These are phyloP conservation scores for Pyricularia sp. DNA, from an alignment of 2,329 filamentous ascomycete genomes.

Conservation along the genomic window DNA sequence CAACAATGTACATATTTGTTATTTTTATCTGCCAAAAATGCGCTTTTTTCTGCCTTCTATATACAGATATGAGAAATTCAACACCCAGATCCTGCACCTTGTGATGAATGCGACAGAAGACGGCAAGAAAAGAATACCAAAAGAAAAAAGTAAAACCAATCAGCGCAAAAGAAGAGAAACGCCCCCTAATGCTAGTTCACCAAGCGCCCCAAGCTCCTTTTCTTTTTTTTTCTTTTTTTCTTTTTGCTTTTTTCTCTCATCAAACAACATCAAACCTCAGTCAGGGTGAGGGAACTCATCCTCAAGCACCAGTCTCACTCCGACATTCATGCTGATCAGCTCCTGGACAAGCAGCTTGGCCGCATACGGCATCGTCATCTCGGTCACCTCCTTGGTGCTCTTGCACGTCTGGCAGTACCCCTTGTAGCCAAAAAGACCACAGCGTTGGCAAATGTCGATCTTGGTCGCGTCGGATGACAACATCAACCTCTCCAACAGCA, in stretches of 20 bases:
- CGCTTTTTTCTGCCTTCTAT: neutral
- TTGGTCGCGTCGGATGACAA: constrained; percentile 82
- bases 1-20: neutral
- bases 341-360: constrained; percentile 95
- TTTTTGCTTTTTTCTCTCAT: too few species aligned
- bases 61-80: neutral
- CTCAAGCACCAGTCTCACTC: constrained; percentile 78
- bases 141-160: neutral
- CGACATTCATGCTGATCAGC: constrained; percentile 97
- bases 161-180: neutral
- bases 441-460: constrained; percentile 89
- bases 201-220: neutral
- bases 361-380: constrained; percentile 96
- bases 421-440: constrained; percentile 90
- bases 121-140: neutral
- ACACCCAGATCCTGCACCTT: neutral
- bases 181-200: neutral
- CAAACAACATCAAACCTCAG: neutral
- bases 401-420: constrained; percentile 93
- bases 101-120: neutral
- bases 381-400: constrained; percentile 72
- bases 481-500: constrained; percentile 91
- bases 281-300: constrained; percentile 77
- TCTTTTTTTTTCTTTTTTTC: too few species aligned
- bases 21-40: neutral